These are phyloP conservation scores for Globisporangium cylindrosporum DNA, from an alignment of 352 stramenopile genomes.

Conservation along the genomic window DNA sequence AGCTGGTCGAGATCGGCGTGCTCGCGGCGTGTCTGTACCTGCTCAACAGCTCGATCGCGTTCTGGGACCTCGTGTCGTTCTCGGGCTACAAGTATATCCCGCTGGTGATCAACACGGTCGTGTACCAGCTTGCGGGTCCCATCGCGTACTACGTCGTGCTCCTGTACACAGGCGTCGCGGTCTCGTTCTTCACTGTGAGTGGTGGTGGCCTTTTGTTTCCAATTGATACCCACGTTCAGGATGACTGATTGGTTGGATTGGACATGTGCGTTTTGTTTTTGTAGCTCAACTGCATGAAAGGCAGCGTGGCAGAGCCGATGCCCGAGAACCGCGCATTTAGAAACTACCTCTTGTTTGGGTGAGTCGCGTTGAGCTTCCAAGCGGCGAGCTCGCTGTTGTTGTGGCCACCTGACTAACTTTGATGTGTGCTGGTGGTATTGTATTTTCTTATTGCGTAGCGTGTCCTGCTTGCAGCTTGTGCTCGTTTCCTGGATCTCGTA, in stretches of 20 bases:
- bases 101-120: constrained; percentile 93
- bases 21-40: constrained; percentile 94
- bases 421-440: not conserved
- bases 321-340: constrained; percentile 72
- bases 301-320: constrained; percentile 69
- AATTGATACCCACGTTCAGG: not conserved
- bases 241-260: not conserved
- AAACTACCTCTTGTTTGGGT: constrained; percentile 88
- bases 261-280: not conserved
- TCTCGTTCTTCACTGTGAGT: constrained; percentile 93
- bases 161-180: constrained; percentile 90
- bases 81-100: constrained; percentile 99
- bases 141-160: constrained; percentile 92
- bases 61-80: constrained; percentile 96
- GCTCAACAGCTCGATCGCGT: constrained; percentile 90
- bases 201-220: constrained; percentile 15
- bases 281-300: constrained; percentile 89
- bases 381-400: not conserved
- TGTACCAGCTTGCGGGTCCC: constrained; percentile 81
- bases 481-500: constrained; percentile 86
- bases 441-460: constrained; percentile 24
- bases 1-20: constrained; percentile 91
- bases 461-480: constrained; percentile 79
- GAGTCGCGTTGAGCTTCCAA: constrained; percentile 12
- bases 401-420: not conserved